Conservation (phyloP, 805 yeast genomes). For the Alloascoidea hylecoeti region DNA sequence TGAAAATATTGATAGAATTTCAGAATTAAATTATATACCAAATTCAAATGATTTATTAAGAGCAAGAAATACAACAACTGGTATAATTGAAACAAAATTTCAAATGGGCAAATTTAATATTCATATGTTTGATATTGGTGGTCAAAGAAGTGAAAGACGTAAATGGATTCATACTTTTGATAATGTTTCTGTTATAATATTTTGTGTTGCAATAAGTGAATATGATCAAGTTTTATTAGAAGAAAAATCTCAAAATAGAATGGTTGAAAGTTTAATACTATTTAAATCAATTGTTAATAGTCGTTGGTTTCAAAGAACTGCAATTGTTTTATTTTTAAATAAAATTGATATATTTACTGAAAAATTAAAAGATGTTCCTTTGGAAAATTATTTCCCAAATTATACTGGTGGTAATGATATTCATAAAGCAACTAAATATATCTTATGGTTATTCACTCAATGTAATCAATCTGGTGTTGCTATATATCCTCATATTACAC, state of each 20-base stretch:
- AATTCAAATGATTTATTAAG: conserved; percentile 55
- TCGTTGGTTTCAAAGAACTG: conserved; percentile 71
- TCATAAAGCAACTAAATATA: conserved; percentile 71
- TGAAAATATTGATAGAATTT: conserved; percentile 41
- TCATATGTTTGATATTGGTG: conserved; percentile 67
- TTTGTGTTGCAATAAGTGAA: conserved; percentile 71
- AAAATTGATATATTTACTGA: conserved; percentile 72
- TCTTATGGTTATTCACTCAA: conserved; percentile 69
- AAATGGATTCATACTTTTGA: conserved; percentile 86
- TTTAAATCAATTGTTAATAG: conserved; percentile 77
- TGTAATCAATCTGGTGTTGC: conserved; percentile 63
- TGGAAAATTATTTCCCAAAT: conserved; percentile 66
- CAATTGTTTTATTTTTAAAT: conserved; percentile 63
- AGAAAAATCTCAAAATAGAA: conserved; percentile 48
- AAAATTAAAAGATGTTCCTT: conserved; percentile 56
- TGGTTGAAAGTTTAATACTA: conserved; percentile 57
- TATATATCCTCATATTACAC: conserved; percentile 76
- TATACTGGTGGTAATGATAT: conserved; percentile 70
- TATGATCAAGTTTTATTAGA: conserved; percentile 67
- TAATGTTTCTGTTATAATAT: conserved; percentile 65
- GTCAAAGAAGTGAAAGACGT: conserved; percentile 74
- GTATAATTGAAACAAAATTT: conserved; percentile 63
- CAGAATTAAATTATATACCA: conserved; percentile 41
- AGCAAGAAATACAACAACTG: conserved; percentile 73
- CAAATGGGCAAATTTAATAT: conserved; percentile 46